Evolutionary conservation across 2,329 filamentous ascomycete genomes (phyloP).

Genomic region (Colletotrichum musicola): DNA sequence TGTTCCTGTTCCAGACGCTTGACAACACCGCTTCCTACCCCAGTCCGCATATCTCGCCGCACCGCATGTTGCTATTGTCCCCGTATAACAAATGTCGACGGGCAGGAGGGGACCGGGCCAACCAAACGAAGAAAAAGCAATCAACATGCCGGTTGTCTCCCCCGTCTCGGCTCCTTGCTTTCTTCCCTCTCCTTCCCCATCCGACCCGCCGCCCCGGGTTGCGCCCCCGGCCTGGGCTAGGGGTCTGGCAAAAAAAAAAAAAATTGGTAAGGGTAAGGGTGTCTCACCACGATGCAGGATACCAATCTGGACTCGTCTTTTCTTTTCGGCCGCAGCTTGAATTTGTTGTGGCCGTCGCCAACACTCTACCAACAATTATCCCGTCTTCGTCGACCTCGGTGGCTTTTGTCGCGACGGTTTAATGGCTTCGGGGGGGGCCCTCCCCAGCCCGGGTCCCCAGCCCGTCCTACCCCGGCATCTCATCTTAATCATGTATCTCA

Average conservation of each 20-base stretch:
- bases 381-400: conserved; percentile 23
- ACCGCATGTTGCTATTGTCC: background rate
- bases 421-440: background rate
- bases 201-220: conserved; percentile 29
- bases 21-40: background rate
- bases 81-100: background rate
- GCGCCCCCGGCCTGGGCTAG: background rate
- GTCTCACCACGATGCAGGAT: too few relatives aligned
- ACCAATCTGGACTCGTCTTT: background rate
- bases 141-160: conserved; percentile 11
- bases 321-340: conserved; percentile 9
- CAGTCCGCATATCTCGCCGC: background rate
- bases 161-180: conserved; percentile 19
- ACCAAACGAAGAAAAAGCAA: conserved; percentile 14
- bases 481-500: conserved; percentile 29
- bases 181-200: conserved; percentile 21
- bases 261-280: too few relatives aligned
- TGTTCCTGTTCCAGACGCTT: conserved; percentile 14
- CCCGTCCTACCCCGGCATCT: conserved; percentile 21
- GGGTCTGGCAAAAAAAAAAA: background rate
- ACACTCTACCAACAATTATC: background rate
- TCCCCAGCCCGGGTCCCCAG: background rate
- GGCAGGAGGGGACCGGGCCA: background rate
- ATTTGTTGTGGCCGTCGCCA: background rate
- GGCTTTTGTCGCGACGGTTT: conserved; percentile 23